Base-by-base conservation (phyloP, 1,284 basidiomycete species). In the Cutaneotrichosporon dermatis region DNA sequence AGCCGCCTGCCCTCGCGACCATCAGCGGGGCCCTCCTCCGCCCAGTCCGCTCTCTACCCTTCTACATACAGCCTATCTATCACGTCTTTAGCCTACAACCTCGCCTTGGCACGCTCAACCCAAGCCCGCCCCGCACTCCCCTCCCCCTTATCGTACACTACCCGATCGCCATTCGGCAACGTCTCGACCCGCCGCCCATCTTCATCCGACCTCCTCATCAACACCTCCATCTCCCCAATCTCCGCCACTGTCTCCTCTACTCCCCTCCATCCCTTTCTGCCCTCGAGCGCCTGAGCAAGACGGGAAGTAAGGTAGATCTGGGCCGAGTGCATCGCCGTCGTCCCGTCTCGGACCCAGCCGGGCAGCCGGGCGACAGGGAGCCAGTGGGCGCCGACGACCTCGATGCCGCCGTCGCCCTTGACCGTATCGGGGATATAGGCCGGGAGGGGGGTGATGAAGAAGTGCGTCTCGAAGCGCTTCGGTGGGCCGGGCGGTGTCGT, bases 381-480 rank as follows among this genome's bases (percentile, higher is more conserved):
- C 36, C 36, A 51, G 50, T 40, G 36, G 15, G 50, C 15, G 15
- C 37, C 36, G 8, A 51, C 50, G 37, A 51, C 50, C 50, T 51
- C 50, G 8, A 25, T 51, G 2, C 50, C 50, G 37, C 50, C 50
- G 15, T 51, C 50, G 9, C 50, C 50, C 46, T 10, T 13, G 9
- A 36, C 46, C 3, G 46, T 33, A 2, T 49, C 46, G 2, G 34
- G 34, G 0, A 49, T 13, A 35, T 49, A 33, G 10, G 46, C 2
- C 1, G 58, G 58, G 9, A 60, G 54, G 36, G 44, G 35, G 39
- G 55, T 52, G 13, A 55, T 50, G 44, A 52, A 56, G 49, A 60
- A 55, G 34, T 60, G 58, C 43, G 54, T 53, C 33, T 44, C 51
- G 54, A 55, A 60, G 33, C 58, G 58, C 33, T 56, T 55, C 4